Conservation (phyloP, 495 filamentous ascomycete species). For the Cladorrhinum samala region DNA sequence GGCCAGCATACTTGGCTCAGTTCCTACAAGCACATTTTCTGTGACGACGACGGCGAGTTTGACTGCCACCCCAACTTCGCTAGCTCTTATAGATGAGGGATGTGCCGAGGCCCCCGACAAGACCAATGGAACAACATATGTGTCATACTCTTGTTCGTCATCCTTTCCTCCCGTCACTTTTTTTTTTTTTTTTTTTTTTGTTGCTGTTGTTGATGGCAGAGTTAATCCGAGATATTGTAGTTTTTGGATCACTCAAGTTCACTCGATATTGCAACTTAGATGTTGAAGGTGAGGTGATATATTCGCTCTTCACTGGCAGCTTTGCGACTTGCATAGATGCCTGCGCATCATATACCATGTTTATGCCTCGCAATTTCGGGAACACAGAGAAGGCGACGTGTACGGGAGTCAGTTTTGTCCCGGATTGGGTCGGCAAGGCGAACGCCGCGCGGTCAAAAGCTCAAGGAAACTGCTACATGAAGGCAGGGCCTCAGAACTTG, state of each 20-base stretch:
- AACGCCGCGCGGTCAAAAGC: constrained; percentile 22
- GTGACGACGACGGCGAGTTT: constrained; percentile 9
- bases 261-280: constrained; percentile 38
- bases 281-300: constrained; percentile 23
- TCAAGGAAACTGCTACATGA: constrained; percentile 44
- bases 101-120: constrained; percentile 26
- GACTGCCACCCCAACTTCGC: constrained; percentile 16
- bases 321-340: constrained; percentile 44
- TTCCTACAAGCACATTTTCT: not conserved
- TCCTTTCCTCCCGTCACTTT: too few species aligned
- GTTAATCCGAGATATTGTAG: constrained; percentile 14
- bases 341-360: constrained; percentile 37
- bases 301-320: constrained; percentile 33
- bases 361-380: constrained; percentile 23
- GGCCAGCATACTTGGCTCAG: constrained; percentile 14
- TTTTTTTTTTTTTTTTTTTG: not conserved
- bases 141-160: constrained; percentile 20
- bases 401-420: constrained; percentile 38
- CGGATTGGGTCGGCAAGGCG: constrained; percentile 34
- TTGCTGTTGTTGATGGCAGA: not conserved
- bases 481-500: constrained; percentile 33
- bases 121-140: constrained; percentile 27
- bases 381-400: constrained; percentile 32
- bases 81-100: constrained; percentile 28
- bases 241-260: constrained; percentile 27